Conservation (phyloP, 768 basidiomycete genomes). For the Lactifluus subvellereus region DNA sequence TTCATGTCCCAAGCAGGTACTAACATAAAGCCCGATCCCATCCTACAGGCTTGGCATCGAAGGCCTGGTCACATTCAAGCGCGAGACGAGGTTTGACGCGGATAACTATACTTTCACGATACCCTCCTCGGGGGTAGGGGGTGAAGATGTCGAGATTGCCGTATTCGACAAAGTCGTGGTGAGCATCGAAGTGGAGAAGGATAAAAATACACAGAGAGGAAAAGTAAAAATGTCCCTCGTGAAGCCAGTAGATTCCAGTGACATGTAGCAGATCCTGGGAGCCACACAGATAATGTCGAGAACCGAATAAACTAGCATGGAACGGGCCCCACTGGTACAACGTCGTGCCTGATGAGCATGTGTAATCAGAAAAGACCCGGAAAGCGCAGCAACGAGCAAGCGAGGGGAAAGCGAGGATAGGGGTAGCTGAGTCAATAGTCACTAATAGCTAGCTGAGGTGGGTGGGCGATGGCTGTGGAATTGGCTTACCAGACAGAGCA, state of each 20-base stretch:
- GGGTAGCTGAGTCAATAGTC: background rate
- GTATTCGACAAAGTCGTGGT: constrained; percentile 94
- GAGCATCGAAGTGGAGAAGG: constrained; percentile 90
- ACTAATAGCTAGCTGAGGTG: background rate
- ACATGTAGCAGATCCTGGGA: constrained; percentile 31
- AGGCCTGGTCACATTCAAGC: constrained; percentile 91
- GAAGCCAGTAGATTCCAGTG: constrained; percentile 53
- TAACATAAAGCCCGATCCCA: background rate
- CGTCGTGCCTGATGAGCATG: background rate
- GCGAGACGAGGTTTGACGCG: constrained; percentile 81
- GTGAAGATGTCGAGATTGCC: constrained; percentile 53
- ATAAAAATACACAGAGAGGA: constrained; percentile 86
- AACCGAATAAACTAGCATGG: background rate
- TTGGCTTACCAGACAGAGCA: background rate
- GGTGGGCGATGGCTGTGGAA: too few relatives aligned
- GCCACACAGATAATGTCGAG: background rate
- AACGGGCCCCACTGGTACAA: too few relatives aligned
- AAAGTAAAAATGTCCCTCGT: constrained; percentile 80
- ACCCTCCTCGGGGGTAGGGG: constrained; percentile 36
- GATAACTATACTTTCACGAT: constrained; percentile 84
- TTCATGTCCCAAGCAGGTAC: background rate
- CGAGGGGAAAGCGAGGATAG: too few relatives aligned
- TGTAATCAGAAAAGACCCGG: background rate
- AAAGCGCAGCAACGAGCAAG: background rate
- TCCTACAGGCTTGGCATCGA: constrained; percentile 77